phyloP scores from a whole-genome alignment of 2,329 filamentous ascomycete species.

The Alternaria triticina region DNA sequence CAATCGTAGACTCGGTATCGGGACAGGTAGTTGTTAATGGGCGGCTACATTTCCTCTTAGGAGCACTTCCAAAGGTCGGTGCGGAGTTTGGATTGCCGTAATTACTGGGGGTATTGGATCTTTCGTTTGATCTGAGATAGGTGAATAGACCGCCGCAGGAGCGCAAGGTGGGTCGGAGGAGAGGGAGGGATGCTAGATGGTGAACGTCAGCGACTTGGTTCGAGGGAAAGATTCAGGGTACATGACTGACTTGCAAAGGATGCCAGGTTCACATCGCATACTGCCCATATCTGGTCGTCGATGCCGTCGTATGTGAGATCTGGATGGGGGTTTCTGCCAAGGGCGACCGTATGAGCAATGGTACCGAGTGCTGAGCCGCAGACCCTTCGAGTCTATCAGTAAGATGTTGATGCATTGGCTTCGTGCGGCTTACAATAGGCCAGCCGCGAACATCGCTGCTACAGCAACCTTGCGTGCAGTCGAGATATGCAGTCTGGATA shows the following conservation, averaged over 20 bases:
- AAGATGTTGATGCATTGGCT: not conserved
- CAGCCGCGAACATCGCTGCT: slow-evolving; percentile 27
- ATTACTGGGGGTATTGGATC: not conserved
- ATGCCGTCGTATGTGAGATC: slow-evolving; percentile 32
- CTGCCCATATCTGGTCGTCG: slow-evolving; percentile 32
- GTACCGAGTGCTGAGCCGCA: slow-evolving; percentile 27
- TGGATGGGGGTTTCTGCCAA: slow-evolving; percentile 15
- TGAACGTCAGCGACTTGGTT: not conserved
- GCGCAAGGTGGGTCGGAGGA: slow-evolving; percentile 27
- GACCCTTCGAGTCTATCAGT: slow-evolving; percentile 5
- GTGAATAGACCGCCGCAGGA: slow-evolving; percentile 20
- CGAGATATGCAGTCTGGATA: slow-evolving; percentile 24
- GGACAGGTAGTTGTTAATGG: not conserved
- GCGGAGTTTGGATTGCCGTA: slow-evolving; percentile 10
- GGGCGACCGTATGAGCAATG: slow-evolving; percentile 21
- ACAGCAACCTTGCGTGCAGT: slow-evolving; percentile 25
- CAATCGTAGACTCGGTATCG: slow-evolving; percentile 18
- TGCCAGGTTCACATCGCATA: slow-evolving; percentile 33
- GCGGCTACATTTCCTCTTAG: not conserved
- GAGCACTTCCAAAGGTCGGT: slow-evolving; percentile 19
- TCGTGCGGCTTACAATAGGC: slow-evolving; percentile 7
- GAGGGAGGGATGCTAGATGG: slow-evolving; percentile 23
- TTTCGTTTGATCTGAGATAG: slow-evolving; percentile 3
- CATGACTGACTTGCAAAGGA: slow-evolving; percentile 23
- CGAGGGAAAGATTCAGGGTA: not conserved